Base-by-base conservation (phyloP, 345 rosid genomes). In the Brassica incana region DNA sequence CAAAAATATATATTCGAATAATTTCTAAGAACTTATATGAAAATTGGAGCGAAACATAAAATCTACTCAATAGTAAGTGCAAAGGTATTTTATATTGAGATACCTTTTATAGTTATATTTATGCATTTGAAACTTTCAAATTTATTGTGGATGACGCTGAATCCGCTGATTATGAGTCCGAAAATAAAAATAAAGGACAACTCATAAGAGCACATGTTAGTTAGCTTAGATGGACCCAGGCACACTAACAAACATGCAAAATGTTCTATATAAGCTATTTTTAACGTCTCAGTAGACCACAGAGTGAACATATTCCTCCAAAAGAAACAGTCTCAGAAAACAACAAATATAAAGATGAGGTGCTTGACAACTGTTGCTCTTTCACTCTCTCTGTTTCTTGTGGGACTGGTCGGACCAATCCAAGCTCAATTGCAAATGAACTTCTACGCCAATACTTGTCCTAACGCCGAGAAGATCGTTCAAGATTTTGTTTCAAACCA, bases 401-500 rank as follows among this genome's bases (percentile, higher is more conserved):
- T 86, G 1, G 89, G 83, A 35, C 43, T 43, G 25, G 12, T 84
- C 27, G 79, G 82, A 29, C 80, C 83, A 3, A 72, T 77, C 45
- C 80, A 85, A 65, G 94, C 88, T 81, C 91, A 92, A 14, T 65
- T 94, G 74, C 87, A 88, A 75, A 25, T 81, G 84, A 83, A 81
- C 27, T 94, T 85, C 74, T 90, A 92, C 40, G 78, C 88, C 0
- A 80, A 76, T 48, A 88, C 88, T 77, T 94, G 99, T 81, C 97
- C 97, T 29, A 87, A 74, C 20, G 97, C 97, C 4, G 97, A 94
- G 81, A 83, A 81, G 71, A 91, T 88, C 40, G 87, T 90, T 25
- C 82, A 16, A n/a, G 91, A 85, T 35, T 87, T 65, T 65, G 91
- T 94, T 23, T 76, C 85, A 63, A 12, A 84, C 35, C 92, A 88